Evolutionary conservation across 1,139 yeast species (phyloP).

Genomic region (Kluyveromyces sp.): DNA sequence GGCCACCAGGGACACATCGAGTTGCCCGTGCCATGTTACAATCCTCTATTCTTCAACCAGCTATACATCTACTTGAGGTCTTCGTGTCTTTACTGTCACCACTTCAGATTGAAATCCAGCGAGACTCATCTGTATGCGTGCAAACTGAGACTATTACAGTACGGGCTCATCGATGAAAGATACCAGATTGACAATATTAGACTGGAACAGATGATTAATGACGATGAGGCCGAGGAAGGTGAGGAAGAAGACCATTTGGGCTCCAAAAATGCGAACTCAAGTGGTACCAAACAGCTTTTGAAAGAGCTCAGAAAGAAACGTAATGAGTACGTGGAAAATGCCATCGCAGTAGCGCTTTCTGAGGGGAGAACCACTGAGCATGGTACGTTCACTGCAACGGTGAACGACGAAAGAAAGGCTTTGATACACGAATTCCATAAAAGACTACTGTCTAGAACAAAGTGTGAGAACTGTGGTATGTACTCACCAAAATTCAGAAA

Average conservation of each 20-base stretch:
- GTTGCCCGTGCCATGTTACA: conserved; percentile 90
- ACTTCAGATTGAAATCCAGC: conserved; percentile 57
- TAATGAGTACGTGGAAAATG: conserved; percentile 59
- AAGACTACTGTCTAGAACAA: conserved; percentile 64
- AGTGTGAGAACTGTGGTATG: conserved; percentile 95
- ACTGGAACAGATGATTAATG: conserved; percentile 24
- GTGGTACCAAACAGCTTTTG: conserved; percentile 34
- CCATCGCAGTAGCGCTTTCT: conserved; percentile 67
- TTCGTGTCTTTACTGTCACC: conserved; percentile 85
- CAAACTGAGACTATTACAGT: conserved; percentile 74
- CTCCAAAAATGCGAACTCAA: conserved; percentile 25
- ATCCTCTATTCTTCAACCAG: conserved; percentile 89
- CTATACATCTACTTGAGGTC: conserved; percentile 77
- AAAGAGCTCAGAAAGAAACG: conserved; percentile 50
- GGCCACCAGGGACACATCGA: conserved; percentile 99
- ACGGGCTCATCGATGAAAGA: conserved; percentile 79
- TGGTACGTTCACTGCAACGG: conserved; percentile 77
- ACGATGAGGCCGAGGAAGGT: conserved; percentile 34
- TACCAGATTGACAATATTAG: conserved; percentile 61
- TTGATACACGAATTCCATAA: conserved; percentile 72
- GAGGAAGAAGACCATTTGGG: conserved; percentile 21
- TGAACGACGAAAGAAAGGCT: conserved; percentile 77
- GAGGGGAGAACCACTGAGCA: conserved; percentile 62
- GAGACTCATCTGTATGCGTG: conserved; percentile 76
- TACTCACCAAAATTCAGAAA: conserved; percentile 89